A percentile compares a stretch with the other conserved stretches of the same genome.
Evolutionary conservation across 345 rosid genomes (phyloP).

Genomic region (Linum lewisii): DNA sequence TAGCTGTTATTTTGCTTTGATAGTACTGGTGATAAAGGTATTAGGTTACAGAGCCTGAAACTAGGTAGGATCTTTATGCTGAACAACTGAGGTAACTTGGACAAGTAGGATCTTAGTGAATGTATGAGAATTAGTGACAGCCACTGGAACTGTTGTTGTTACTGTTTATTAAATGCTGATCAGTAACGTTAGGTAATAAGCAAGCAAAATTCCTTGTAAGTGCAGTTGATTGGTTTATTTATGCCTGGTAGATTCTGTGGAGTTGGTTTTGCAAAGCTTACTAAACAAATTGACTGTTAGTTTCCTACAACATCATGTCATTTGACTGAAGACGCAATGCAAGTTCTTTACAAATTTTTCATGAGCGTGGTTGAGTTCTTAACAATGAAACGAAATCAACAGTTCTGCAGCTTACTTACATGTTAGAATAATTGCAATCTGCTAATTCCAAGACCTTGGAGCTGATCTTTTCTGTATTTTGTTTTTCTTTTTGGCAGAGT

Average conservation of each 20-base stretch:
- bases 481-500: slow-evolving; percentile 28
- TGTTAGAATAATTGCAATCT: neutral
- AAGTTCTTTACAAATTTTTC: neutral
- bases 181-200: too few relatives aligned
- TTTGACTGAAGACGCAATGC: neutral
- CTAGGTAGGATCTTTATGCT: neutral
- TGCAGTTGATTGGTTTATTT: too few relatives aligned
- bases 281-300: too few relatives aligned
- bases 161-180: too few relatives aligned
- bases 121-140: neutral
- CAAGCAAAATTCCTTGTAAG: too few relatives aligned
- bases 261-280: too few relatives aligned
- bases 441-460: neutral
- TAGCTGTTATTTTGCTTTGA: neutral
- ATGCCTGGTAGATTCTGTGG: too few relatives aligned
- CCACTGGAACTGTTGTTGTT: neutral
- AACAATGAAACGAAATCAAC: too few relatives aligned
- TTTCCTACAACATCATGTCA: neutral
- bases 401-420: too few relatives aligned
- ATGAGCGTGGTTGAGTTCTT: too few relatives aligned
- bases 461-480: neutral
- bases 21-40: neutral
- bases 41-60: neutral
- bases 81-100: too few relatives aligned
- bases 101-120: too few relatives aligned